Evolutionary conservation across 1,139 yeast species (phyloP).

Genomic region (Sugiyamaella sp.): DNA sequence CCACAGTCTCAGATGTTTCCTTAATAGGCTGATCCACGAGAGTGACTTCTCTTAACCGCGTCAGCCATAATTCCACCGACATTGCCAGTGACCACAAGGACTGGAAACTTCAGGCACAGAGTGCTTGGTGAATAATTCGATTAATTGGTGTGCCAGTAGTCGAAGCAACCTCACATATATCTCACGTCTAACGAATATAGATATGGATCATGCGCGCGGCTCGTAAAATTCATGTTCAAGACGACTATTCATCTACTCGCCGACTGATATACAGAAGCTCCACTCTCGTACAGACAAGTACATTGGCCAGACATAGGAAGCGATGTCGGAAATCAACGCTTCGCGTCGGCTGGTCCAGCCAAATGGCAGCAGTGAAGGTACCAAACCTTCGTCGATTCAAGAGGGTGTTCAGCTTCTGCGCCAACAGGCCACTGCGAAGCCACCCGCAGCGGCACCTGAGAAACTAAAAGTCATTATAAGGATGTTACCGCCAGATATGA

Average conservation of each 20-base stretch:
- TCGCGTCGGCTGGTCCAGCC: slow-evolving; percentile 1
- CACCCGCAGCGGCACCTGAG: neutral
- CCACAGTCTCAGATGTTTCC: slow-evolving; percentile 26
- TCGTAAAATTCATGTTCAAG: too few species aligned
- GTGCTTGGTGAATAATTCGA: too few species aligned
- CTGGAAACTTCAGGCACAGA: too few species aligned
- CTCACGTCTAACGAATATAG: too few species aligned
- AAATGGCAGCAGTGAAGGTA: neutral
- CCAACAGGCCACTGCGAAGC: slow-evolving; percentile 6
- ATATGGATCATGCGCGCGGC: too few species aligned
- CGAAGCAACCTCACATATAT: too few species aligned
- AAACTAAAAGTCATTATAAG: slow-evolving; percentile 43
- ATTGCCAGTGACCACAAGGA: slow-evolving; percentile 21
- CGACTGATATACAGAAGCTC: too few species aligned
- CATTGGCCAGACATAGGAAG: too few species aligned
- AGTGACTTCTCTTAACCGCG: slow-evolving; percentile 27
- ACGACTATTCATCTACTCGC: too few species aligned
- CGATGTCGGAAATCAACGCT: slow-evolving; percentile 6
- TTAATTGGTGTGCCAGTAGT: too few species aligned
- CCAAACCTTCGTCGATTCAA: neutral
- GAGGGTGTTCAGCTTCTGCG: slow-evolving; percentile 8
- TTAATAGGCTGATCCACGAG: slow-evolving; percentile 18
- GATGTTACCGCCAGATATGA: slow-evolving; percentile 45
- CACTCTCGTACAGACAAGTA: too few species aligned
- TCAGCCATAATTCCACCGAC: slow-evolving; percentile 35